Evolutionary conservation across 495 filamentous ascomycete genomes (phyloP).

Genomic region (Neurospora intermedia): DNA sequence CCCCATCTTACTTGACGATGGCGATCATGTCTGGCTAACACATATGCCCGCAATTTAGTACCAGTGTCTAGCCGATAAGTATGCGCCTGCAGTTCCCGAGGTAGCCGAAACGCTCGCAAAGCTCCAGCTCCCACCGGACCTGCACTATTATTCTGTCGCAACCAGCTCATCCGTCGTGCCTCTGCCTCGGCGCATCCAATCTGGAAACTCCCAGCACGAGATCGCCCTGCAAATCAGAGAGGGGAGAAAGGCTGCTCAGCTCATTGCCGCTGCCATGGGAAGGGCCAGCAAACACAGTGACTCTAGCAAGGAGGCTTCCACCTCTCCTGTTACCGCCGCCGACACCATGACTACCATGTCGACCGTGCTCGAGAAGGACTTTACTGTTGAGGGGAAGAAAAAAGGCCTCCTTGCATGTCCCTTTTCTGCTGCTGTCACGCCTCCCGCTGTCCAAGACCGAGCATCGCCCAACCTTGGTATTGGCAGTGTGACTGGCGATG

Average conservation of each 20-base stretch:
- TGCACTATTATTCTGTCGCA: constrained; percentile 28
- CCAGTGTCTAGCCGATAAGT: constrained; percentile 46
- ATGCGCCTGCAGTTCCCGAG: constrained; percentile 42
- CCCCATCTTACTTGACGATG: constrained; percentile 3
- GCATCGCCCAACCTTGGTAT: constrained; percentile 10
- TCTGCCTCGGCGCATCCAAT: constrained; percentile 32
- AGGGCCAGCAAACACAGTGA: constrained; percentile 27
- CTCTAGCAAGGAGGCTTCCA: constrained; percentile 28
- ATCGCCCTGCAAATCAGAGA: constrained; percentile 44
- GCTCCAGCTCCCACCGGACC: constrained; percentile 43
- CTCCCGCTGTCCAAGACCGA: constrained; percentile 7
- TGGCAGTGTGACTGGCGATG: constrained; percentile 9
- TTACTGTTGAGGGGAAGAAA: constrained; percentile 51
- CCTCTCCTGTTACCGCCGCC: constrained; percentile 24
- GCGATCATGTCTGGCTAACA: constrained; percentile 9
- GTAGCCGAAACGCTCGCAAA: constrained; percentile 43
- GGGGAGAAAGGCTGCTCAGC: constrained; percentile 37
- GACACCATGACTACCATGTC: constrained; percentile 37
- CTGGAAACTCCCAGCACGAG: constrained; percentile 37
- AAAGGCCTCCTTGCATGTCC: constrained; percentile 53
- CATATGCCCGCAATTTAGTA: constrained; percentile 24
- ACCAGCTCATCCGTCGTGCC: constrained; percentile 38
- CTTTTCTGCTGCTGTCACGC: constrained; percentile 28
- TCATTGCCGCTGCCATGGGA: constrained; percentile 32
- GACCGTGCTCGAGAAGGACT: constrained; percentile 52